Percentiles rank a stretch among this genome's conserved stretches.
Conservation (phyloP, 2,329 filamentous ascomycete genomes). For the Ophiostoma ips region DNA sequence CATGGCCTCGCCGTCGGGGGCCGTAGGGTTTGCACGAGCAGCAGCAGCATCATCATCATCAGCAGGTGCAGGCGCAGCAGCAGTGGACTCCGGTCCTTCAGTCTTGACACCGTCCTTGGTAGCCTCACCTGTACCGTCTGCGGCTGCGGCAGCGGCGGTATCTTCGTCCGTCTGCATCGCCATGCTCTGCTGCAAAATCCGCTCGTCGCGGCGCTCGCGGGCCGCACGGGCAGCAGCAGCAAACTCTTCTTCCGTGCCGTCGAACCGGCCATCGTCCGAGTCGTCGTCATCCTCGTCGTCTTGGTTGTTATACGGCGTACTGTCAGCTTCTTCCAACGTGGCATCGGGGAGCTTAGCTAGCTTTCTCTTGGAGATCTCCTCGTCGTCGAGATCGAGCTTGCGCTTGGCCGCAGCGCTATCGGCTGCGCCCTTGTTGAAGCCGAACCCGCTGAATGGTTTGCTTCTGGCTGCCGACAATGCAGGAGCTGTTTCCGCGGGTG, state of each 20-base stretch:
- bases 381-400: conserved; percentile 75
- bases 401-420: conserved; percentile 51
- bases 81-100: conserved; percentile 8
- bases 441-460: conserved; percentile 68
- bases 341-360: conserved; percentile 79
- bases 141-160: conserved; percentile 11
- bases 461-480: conserved; percentile 20
- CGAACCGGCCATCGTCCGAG: conserved; percentile 62
- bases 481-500: not conserved
- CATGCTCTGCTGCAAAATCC: conserved; percentile 36
- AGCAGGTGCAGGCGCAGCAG: conserved; percentile 8
- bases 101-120: conserved; percentile 10
- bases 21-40: not conserved
- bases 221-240: conserved; percentile 74
- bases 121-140: conserved; percentile 7
- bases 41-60: not conserved
- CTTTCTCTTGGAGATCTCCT: conserved; percentile 75
- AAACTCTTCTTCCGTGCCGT: conserved; percentile 73
- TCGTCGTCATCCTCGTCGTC: conserved; percentile 57
- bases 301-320: conserved; percentile 44
- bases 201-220: conserved; percentile 69
- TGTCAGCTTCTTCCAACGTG: conserved; percentile 48
- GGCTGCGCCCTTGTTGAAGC: conserved; percentile 50
- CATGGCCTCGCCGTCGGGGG: conserved; percentile 32
- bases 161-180: conserved; percentile 28